Conservation (phyloP, 164 flowering plant species). For the Magnolia officinalis region DNA sequence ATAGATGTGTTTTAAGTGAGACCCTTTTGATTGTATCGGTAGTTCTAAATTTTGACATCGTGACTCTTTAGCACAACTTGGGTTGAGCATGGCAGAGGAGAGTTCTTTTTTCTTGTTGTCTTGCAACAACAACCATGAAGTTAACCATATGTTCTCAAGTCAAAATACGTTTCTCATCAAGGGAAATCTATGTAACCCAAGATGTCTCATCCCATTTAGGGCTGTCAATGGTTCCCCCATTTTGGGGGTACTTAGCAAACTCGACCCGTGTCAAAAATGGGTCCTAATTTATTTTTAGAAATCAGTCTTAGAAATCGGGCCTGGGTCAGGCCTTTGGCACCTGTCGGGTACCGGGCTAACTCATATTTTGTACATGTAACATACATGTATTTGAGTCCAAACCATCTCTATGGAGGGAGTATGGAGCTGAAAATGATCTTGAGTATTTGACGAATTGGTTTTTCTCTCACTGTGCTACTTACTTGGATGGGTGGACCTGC, state of each 20-base stretch:
- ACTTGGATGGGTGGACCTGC: too few species aligned
- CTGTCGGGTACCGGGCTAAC: too few species aligned
- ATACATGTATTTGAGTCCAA: too few species aligned
- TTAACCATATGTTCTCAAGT: not conserved
- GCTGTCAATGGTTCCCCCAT: not conserved
- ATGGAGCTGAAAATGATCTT: too few species aligned
- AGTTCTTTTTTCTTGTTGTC: not conserved
- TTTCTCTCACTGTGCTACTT: too few species aligned
- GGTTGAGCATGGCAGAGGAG: not conserved
- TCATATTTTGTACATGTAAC: too few species aligned
- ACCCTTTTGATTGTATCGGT: not conserved
- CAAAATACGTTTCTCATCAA: not conserved
- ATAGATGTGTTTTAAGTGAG: not conserved
- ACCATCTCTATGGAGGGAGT: too few species aligned
- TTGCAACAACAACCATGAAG: not conserved
- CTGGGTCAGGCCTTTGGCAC: too few species aligned
- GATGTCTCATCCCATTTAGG: not conserved
- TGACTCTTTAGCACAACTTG: not conserved
- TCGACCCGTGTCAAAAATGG: not conserved
- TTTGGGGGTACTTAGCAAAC: not conserved
- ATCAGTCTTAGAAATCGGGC: too few species aligned
- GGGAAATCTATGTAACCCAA: not conserved
- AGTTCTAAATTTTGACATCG: not conserved
- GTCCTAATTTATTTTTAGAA: too few species aligned
- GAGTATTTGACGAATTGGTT: too few species aligned